Evolutionary conservation across 208 protist species (phyloP).

Genomic region (Leishmania gerbilli): DNA sequence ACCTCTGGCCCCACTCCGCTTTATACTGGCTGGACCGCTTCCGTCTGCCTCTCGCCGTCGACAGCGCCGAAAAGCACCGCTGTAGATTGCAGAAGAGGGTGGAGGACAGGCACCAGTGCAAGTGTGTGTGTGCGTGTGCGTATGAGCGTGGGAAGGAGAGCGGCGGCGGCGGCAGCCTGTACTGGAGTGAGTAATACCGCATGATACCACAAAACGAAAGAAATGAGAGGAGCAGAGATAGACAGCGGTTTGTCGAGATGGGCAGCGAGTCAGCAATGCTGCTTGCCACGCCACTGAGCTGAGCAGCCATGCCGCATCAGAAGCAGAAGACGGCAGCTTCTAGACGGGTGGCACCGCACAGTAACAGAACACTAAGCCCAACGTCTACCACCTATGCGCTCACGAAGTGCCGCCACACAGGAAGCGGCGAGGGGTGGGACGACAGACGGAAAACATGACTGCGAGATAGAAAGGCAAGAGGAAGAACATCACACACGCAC

Average conservation of each 20-base stretch:
- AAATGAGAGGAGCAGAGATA: constrained; percentile 7
- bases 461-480: background rate
- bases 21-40: background rate
- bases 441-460: background rate
- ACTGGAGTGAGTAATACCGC: background rate
- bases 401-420: background rate
- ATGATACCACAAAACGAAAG: background rate
- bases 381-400: background rate
- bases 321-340: background rate
- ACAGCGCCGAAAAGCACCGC: background rate
- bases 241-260: background rate
- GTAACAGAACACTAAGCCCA: background rate
- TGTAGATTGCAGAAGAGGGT: background rate
- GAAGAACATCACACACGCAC: background rate
- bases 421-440: background rate
- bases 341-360: background rate
- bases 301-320: background rate
- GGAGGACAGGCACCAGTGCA: background rate
- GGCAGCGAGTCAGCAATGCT: background rate
- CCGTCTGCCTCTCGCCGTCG: background rate
- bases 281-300: background rate
- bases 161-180: too few relatives aligned
- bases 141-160: background rate
- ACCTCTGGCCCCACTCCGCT: background rate
- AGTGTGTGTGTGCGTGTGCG: too few relatives aligned